These are phyloP conservation scores for Bruguiera hainesii DNA, from an alignment of 441 rosid genomes.

Conservation along the genomic window DNA sequence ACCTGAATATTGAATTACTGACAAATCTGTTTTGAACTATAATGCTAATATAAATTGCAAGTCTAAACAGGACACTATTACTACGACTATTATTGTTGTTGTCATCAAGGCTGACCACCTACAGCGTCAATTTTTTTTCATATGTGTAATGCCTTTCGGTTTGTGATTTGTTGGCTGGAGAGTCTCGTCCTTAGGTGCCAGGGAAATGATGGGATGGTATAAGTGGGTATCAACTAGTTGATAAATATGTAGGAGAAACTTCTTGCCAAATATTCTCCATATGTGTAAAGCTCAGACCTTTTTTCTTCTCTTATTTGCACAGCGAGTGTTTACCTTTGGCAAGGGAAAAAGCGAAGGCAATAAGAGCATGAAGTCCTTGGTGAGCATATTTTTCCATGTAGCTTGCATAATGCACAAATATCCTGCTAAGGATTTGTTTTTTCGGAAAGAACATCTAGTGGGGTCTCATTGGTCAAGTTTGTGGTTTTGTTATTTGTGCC, in stretches of 20 bases:
- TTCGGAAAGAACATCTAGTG: not conserved
- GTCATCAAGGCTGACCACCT: no score
- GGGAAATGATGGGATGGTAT: not conserved
- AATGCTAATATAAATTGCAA: no score
- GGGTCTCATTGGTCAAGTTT: no score
- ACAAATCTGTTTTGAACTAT: no score
- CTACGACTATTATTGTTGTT: no score
- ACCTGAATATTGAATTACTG: no score
- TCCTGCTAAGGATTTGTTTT: not conserved
- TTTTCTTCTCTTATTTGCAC: slow-evolving; percentile 18
- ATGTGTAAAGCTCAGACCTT: not conserved
- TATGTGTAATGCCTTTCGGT: no score
- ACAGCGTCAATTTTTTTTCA: no score
- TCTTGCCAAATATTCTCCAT: not conserved
- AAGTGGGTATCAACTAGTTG: not conserved
- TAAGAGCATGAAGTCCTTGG: slow-evolving; percentile 95
- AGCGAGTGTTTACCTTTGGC: slow-evolving; percentile 88
- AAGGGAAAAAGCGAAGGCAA: slow-evolving; percentile 95
- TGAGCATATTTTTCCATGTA: slow-evolving; percentile 26
- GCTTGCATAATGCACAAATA: not conserved
- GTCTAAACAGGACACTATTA: no score
- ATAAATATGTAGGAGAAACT: not conserved
- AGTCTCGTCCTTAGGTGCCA: no score
- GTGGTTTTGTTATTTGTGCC: no score
- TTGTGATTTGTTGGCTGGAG: no score